Conservation (phyloP, 352 stramenopile species). For the Thalassiosira ordinaria region DNA sequence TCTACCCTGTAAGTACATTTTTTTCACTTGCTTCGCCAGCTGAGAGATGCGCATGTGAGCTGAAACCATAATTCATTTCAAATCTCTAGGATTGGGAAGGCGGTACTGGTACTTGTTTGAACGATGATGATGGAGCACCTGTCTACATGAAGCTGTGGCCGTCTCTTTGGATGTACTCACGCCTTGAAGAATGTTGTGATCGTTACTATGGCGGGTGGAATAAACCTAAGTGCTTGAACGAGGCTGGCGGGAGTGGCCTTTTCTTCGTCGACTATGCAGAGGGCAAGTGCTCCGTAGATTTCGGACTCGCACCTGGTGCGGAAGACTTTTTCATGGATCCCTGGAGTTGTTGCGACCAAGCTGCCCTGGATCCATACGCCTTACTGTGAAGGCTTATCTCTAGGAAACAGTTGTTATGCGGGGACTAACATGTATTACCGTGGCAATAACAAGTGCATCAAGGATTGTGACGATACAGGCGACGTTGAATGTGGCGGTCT, state of each 20-base stretch:
- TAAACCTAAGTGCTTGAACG: slow-evolving; percentile 17
- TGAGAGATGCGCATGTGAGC: not conserved
- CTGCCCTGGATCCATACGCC: not conserved
- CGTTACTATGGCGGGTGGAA: slow-evolving; percentile 11
- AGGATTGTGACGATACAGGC: not conserved
- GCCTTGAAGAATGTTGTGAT: slow-evolving; percentile 18
- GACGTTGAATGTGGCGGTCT: slow-evolving; percentile 13
- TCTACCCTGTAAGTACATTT: not conserved
- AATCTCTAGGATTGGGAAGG: slow-evolving; percentile 11
- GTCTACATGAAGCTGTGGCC: slow-evolving; percentile 1
- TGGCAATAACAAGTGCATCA: not conserved
- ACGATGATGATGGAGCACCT: not conserved
- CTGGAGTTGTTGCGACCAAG: slow-evolving; percentile 24
- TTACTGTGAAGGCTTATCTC: slow-evolving; percentile 13
- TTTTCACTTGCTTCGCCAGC: not conserved
- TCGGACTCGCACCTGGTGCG: not conserved
- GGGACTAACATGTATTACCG: not conserved
- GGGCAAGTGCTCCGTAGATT: not conserved
- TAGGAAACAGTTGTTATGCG: not conserved
- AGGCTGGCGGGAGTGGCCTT: not conserved
- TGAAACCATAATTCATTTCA: not conserved
- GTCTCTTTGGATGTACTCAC: not conserved
- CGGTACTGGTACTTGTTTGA: slow-evolving; percentile 7
- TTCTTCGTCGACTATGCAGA: not conserved
- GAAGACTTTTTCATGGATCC: slow-evolving; percentile 1